Conservation (phyloP, 2,329 filamentous ascomycete species). For the Monilinia aucupariae region DNA sequence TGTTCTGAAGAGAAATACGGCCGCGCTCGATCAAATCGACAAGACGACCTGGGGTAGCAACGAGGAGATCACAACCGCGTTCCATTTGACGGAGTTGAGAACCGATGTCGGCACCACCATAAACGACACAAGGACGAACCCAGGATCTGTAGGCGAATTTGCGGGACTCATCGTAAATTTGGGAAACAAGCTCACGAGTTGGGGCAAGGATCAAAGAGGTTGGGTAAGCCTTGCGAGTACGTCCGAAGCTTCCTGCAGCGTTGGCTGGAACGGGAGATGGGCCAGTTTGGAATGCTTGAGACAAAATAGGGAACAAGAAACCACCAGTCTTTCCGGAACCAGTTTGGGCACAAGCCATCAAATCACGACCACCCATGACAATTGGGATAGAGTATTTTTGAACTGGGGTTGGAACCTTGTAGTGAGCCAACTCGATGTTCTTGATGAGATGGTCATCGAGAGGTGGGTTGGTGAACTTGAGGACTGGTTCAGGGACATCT, state of each 20-base stretch:
- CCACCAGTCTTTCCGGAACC: constrained; percentile 99
- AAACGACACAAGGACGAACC: constrained; percentile 97
- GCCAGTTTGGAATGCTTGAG: constrained; percentile 90
- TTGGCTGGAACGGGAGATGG: constrained; percentile 64
- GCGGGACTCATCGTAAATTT: constrained; percentile 95
- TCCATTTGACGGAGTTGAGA: constrained; percentile 98
- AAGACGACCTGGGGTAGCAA: constrained; percentile 93
- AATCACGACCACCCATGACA: constrained; percentile 92
- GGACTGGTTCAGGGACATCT: constrained; percentile 86
- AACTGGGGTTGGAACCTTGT: constrained; percentile 93
- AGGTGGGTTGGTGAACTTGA: constrained; percentile 87
- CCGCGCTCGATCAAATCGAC: constrained; percentile 98
- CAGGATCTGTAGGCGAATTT: constrained; percentile 99
- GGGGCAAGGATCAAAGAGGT: constrained; percentile 94
- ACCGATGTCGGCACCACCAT: constrained; percentile 97
- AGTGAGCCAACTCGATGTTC: constrained; percentile 92
- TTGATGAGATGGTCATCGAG: constrained; percentile 86
- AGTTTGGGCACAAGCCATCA: constrained; percentile 99
- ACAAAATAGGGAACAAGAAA: constrained; percentile 98
- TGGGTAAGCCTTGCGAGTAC: constrained; percentile 95
- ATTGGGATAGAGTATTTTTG: constrained; percentile 99
- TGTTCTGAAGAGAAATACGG: constrained; percentile 94
- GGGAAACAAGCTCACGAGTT: constrained; percentile 95
- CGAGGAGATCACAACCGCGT: constrained; percentile 91
- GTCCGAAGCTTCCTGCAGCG: constrained; percentile 69